Conservation (phyloP, 106 monocot species). For the Dioscorea dumetorum region DNA sequence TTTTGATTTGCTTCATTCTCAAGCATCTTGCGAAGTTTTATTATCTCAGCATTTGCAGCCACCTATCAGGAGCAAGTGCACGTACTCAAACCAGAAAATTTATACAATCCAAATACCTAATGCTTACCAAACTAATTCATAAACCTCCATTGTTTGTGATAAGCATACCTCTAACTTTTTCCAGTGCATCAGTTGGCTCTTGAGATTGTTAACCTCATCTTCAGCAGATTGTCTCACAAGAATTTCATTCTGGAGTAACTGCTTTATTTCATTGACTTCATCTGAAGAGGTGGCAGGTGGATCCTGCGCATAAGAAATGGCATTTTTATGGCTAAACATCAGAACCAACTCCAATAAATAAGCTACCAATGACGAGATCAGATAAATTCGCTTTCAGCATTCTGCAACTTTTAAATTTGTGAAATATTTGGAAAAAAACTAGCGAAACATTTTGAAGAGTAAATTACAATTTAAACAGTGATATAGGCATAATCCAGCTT, state of each 20-base stretch:
- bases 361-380: too few species aligned
- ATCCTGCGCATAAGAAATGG: constrained; percentile 15
- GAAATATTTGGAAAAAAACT: too few species aligned
- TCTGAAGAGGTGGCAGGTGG: constrained; percentile 23
- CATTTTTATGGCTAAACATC: too few species aligned
- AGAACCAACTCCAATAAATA: too few species aligned
- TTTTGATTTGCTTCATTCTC: constrained; percentile 86
- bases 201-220: constrained; percentile 61
- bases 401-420: too few species aligned
- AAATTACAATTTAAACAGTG: too few species aligned
- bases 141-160: background rate
- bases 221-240: constrained; percentile 50
- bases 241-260: constrained; percentile 56
- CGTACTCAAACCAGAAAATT: background rate
- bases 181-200: constrained; percentile 52
- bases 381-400: too few species aligned
- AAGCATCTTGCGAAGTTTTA: constrained; percentile 67
- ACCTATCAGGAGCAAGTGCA: constrained; percentile 29
- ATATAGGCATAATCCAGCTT: too few species aligned
- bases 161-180: constrained; percentile 74
- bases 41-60: constrained; percentile 59
- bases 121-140: background rate
- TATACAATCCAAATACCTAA: constrained; percentile 1
- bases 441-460: too few species aligned
- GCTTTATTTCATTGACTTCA: constrained; percentile 39